Evolutionary conservation across 345 rosid genomes (phyloP).

Genomic region (Combretum micranthum): DNA sequence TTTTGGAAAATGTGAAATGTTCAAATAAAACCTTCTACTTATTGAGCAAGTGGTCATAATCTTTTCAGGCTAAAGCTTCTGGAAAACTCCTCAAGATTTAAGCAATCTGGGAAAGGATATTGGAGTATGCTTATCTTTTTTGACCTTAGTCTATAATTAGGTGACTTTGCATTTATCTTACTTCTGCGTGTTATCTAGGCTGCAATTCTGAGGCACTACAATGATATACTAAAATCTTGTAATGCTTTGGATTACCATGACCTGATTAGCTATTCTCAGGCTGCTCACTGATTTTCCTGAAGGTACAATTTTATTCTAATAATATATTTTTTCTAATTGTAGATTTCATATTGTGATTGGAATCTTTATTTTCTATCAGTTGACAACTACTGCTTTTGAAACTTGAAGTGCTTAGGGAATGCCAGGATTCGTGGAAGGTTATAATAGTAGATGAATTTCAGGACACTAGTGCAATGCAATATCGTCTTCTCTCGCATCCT

Average conservation of each 20-base stretch:
- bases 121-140: constrained; percentile 55
- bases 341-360: background rate
- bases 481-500: constrained; percentile 53
- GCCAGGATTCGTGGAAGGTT: constrained; percentile 76
- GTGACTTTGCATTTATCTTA: constrained; percentile 11
- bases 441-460: constrained; percentile 91
- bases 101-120: constrained; percentile 54
- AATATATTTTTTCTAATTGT: constrained; percentile 14
- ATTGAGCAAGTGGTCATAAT: background rate
- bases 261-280: constrained; percentile 66
- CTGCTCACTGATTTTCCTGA: constrained; percentile 73
- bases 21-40: background rate
- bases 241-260: constrained; percentile 95
- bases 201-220: constrained; percentile 58
- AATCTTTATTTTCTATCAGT: constrained; percentile 7
- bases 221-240: constrained; percentile 61
- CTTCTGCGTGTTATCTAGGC: constrained; percentile 51
- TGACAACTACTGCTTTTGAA: constrained; percentile 13
- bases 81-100: constrained; percentile 62
- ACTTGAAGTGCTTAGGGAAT: constrained; percentile 60
- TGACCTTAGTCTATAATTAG: constrained; percentile 13
- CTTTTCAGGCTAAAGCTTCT: constrained; percentile 81
- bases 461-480: constrained; percentile 94
- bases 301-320: constrained; percentile 39
- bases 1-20: background rate